Evolutionary conservation across 2,329 filamentous ascomycete species (phyloP).

Genomic region (Graphilbum sp.): DNA sequence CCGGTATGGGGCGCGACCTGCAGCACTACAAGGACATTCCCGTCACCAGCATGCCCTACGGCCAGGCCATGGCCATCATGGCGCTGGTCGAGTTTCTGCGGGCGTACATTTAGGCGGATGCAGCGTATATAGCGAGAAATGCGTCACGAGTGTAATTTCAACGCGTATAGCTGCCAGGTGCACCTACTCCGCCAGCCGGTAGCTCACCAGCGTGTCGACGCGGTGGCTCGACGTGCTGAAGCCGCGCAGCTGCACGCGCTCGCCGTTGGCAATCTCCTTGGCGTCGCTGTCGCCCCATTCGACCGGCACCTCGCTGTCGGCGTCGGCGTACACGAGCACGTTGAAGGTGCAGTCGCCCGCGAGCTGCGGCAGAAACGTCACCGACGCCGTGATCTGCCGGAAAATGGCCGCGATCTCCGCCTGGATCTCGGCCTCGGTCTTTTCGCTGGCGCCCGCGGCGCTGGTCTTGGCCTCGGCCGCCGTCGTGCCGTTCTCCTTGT

Average conservation of each 20-base stretch:
- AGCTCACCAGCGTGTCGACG: constrained; percentile 91
- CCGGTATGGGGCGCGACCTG: constrained; percentile 55
- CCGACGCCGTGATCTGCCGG: constrained; percentile 92
- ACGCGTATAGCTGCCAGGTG: neutral
- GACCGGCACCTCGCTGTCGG: constrained; percentile 87
- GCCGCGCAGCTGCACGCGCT: constrained; percentile 87
- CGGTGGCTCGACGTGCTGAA: constrained; percentile 92
- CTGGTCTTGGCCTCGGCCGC: constrained; percentile 14
- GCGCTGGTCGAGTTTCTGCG: constrained; percentile 58
- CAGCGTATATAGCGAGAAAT: too few species aligned
- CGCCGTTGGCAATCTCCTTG: constrained; percentile 86
- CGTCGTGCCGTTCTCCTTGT: constrained; percentile 12
- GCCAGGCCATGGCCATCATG: constrained; percentile 76
- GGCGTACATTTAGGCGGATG: neutral
- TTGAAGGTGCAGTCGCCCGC: constrained; percentile 97
- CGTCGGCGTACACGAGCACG: constrained; percentile 92
- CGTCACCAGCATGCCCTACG: constrained; percentile 68
- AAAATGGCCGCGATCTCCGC: constrained; percentile 93
- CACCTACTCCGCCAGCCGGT: constrained; percentile 39
- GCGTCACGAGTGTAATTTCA: too few species aligned
- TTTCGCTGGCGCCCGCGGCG: constrained; percentile 35
- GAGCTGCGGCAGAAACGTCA: constrained; percentile 90
- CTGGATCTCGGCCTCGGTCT: constrained; percentile 88
- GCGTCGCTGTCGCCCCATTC: constrained; percentile 98
- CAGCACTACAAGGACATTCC: constrained; percentile 67